A percentile compares a stretch with the other conserved stretches of the same genome.
phyloP scores from a whole-genome alignment of 305 asterid species.

The Fraxinus floribunda region DNA sequence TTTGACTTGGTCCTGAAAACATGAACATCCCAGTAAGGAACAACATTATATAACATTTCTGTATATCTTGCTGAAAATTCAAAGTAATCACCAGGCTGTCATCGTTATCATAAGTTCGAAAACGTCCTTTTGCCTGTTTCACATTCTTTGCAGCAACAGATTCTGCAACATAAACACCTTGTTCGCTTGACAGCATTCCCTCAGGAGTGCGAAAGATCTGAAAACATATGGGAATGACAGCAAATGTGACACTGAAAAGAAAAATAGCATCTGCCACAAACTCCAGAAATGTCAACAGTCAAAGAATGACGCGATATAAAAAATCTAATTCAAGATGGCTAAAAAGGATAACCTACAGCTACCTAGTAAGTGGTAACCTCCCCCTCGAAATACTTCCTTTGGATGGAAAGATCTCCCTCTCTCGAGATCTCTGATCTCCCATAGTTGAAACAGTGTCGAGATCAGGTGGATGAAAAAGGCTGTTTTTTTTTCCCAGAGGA shows the following conservation, averaged over 20 bases:
- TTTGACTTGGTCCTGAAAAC: constrained; percentile 63
- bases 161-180: constrained; percentile 89
- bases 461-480: not conserved
- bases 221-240: constrained; percentile 20
- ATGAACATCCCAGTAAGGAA: constrained; percentile 26
- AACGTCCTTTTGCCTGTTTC: constrained; percentile 91
- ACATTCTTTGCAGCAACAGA: constrained; percentile 69
- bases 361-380: not conserved
- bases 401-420: not conserved
- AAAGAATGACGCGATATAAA: not conserved
- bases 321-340: not conserved
- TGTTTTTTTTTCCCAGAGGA: not conserved
- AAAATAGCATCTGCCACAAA: not conserved
- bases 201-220: constrained; percentile 91
- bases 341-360: not conserved
- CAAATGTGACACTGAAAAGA: constrained; percentile 5
- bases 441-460: not conserved
- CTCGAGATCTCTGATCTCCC: not conserved
- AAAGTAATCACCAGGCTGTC: constrained; percentile 50
- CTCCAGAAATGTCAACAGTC: constrained; percentile 4
- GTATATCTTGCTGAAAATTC: constrained; percentile 23
- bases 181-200: constrained; percentile 92
- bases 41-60: not conserved
- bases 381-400: not conserved
- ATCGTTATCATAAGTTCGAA: constrained; percentile 59